These are phyloP conservation scores for Vaccinium vitisidaea DNA, from an alignment of 148 eudicot genomes.

Conservation along the genomic window DNA sequence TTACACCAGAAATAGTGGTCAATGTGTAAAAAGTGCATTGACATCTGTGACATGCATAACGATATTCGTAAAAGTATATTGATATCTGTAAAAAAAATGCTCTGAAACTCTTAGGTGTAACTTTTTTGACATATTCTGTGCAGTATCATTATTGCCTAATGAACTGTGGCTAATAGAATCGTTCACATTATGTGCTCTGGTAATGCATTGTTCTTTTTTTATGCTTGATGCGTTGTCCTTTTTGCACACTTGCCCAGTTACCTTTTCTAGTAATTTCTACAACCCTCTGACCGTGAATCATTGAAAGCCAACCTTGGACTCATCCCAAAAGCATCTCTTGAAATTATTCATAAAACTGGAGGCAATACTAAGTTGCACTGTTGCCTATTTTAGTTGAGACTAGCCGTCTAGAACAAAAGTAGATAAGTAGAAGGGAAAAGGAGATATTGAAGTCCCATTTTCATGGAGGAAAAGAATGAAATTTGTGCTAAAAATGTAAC, in stretches of 20 bases:
- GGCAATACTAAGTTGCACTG: background rate
- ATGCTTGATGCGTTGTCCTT: background rate
- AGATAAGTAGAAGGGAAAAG: background rate
- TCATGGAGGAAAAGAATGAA: background rate
- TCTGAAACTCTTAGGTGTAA: too few relatives aligned
- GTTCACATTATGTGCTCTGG: background rate
- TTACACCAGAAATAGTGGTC: too few relatives aligned
- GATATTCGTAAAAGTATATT: too few relatives aligned
- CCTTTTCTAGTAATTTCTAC: slow-evolving; percentile 7
- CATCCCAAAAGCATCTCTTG: background rate
- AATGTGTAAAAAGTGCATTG: too few relatives aligned
- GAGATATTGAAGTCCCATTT: background rate
- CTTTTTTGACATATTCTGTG: too few relatives aligned
- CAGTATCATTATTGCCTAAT: too few relatives aligned
- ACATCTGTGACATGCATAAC: too few relatives aligned
- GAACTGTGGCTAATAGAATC: too few relatives aligned
- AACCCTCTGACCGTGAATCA: background rate
- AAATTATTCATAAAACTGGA: background rate
- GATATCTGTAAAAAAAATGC: too few relatives aligned
- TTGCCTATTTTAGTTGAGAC: background rate
- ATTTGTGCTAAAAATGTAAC: too few relatives aligned
- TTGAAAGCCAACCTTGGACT: background rate
- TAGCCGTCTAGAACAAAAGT: background rate
- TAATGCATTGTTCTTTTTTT: background rate
- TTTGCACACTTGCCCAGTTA: background rate